Conservation (phyloP, 768 basidiomycete genomes). For the Termitomyces heimii region DNA sequence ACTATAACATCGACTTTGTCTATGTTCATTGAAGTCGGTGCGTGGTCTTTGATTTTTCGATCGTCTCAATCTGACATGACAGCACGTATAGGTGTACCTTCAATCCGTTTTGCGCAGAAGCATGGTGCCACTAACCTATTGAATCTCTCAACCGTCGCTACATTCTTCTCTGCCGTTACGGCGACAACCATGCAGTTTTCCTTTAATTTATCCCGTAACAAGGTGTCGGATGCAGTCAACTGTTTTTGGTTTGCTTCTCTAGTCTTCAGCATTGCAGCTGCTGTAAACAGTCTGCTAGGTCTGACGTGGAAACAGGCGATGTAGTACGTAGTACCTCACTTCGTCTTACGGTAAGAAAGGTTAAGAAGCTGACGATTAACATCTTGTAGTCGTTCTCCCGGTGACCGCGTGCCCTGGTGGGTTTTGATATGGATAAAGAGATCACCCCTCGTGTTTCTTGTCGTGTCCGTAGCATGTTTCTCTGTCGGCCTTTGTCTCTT, state of each 20-base stretch:
- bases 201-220: slow-evolving; percentile 30
- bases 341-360: slow-evolving; percentile 1
- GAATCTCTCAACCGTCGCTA: slow-evolving; percentile 72
- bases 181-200: slow-evolving; percentile 72
- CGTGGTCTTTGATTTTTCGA: slow-evolving; percentile 13
- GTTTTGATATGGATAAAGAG: slow-evolving; percentile 85
- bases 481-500: slow-evolving; percentile 75
- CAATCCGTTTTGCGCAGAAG: slow-evolving; percentile 71
- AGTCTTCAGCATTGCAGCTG: slow-evolving; percentile 72
- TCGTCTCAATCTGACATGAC: neutral
- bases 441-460: slow-evolving; percentile 77
- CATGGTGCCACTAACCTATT: slow-evolving; percentile 65
- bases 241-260: slow-evolving; percentile 71
- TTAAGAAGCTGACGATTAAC: slow-evolving; percentile 5
- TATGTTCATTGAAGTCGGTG: slow-evolving; percentile 74
- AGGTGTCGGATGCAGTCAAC: slow-evolving; percentile 51
- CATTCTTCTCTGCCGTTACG: slow-evolving; percentile 72
- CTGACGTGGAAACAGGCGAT: slow-evolving; percentile 79
- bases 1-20: slow-evolving; percentile 61
- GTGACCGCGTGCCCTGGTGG: slow-evolving; percentile 78
- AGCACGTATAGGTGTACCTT: slow-evolving; percentile 53
- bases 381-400: slow-evolving; percentile 56
- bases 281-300: slow-evolving; percentile 72
- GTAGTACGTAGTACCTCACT: slow-evolving; percentile 48
- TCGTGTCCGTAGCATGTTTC: slow-evolving; percentile 80